Percentiles rank a stretch among this genome's conserved stretches.
phyloP scores from a whole-genome alignment of 106 monocot species.

The Acorus calamus region DNA sequence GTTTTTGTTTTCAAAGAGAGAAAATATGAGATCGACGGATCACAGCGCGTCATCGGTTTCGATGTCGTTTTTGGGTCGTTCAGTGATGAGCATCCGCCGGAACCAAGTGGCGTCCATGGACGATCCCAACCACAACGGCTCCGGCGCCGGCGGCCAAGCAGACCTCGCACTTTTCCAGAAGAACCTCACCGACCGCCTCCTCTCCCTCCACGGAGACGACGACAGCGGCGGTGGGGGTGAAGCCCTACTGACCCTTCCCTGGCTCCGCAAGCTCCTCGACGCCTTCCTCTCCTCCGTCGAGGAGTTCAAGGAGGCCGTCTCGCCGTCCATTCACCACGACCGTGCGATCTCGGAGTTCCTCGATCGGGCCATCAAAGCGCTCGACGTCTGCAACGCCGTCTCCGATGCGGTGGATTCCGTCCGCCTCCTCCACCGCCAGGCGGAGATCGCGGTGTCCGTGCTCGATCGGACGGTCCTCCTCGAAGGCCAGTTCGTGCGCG shows the following conservation, averaged over 20 bases:
- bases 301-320: conserved; percentile 25
- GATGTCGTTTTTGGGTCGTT: conserved; percentile 28
- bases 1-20: too few relatives aligned
- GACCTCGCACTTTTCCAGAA: conserved; percentile 51
- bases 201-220: conserved; percentile 15
- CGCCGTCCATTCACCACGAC: conserved; percentile 10
- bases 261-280: conserved; percentile 55
- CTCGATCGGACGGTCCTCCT: conserved; percentile 2
- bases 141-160: conserved; percentile 15
- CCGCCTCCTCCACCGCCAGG: conserved; percentile 34
- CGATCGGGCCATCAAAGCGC: conserved; percentile 50
- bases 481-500: conserved; percentile 31
- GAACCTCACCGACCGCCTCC: conserved; percentile 41
- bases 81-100: conserved; percentile 39
- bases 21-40: too few relatives aligned
- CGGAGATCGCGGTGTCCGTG: conserved; percentile 45
- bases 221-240: not conserved
- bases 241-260: conserved; percentile 28
- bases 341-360: conserved; percentile 35
- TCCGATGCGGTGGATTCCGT: conserved; percentile 34
- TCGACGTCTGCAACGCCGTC: conserved; percentile 63
- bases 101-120: conserved; percentile 75
- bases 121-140: conserved; percentile 11
- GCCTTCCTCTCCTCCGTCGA: conserved; percentile 14
- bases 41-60: conserved; percentile 7